These are phyloP conservation scores for Selaginella moellendorffii DNA, from an alignment of 75 land plant genomes.

Conservation along the genomic window DNA sequence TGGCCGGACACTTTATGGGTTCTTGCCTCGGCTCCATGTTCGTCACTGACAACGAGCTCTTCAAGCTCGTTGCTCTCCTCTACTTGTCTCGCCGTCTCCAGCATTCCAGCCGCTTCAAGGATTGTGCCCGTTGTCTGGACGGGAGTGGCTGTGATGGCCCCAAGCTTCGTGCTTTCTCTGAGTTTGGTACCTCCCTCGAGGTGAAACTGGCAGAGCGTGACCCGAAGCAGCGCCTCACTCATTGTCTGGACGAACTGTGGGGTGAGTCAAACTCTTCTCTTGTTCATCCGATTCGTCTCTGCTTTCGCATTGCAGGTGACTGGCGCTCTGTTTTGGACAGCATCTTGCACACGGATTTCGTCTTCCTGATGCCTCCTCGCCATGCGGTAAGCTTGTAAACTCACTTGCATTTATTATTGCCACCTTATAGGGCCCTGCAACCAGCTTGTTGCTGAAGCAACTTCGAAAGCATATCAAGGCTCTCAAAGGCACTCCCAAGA, in stretches of 20 bases:
- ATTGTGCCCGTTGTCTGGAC: neutral
- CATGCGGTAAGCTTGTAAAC: neutral
- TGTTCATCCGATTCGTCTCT: neutral
- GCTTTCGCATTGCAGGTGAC: neutral
- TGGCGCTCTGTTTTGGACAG: neutral
- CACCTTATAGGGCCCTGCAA: constrained; percentile 1
- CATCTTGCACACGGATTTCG: neutral
- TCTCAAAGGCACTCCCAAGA: neutral
- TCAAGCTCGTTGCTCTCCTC: neutral
- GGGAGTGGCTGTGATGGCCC: neutral
- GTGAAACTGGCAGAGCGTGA: neutral
- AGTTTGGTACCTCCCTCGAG: neutral
- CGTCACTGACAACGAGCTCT: constrained; percentile 1
- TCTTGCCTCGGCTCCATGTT: neutral
- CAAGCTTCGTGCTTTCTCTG: neutral
- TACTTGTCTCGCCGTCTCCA: neutral
- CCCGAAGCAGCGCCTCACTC: neutral
- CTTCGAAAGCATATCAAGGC: neutral
- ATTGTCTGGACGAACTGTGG: neutral
- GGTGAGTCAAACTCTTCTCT: neutral
- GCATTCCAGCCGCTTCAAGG: constrained; percentile 2
- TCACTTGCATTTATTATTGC: neutral
- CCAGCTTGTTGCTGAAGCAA: neutral
- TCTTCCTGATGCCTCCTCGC: neutral
- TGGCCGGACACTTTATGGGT: neutral